A percentile compares a stretch with the other conserved stretches of the same genome.
These are phyloP conservation scores for Rhododendron molle DNA, from an alignment of 148 eudicot genomes.

Conservation along the genomic window DNA sequence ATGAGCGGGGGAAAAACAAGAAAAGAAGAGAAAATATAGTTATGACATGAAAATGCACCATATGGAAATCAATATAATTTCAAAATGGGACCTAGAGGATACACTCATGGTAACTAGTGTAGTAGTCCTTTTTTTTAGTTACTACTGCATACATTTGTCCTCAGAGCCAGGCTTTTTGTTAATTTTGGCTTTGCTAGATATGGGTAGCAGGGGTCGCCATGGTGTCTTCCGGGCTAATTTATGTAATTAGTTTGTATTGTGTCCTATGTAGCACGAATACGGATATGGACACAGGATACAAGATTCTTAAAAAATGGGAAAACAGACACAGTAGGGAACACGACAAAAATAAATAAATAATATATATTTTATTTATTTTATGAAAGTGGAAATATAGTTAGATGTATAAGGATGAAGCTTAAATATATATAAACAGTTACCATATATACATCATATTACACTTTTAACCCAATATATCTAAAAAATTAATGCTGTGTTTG, in stretches of 20 bases:
- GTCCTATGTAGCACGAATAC: background rate
- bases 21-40: background rate
- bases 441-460: no score
- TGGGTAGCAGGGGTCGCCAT: background rate
- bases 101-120: background rate
- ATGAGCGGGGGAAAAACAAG: slow-evolving; percentile 3
- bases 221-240: background rate
- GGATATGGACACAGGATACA: no score
- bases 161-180: background rate
- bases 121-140: no score
- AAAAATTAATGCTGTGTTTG: no score
- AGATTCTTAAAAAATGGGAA: no score
- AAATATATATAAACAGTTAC: no score
- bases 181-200: background rate
- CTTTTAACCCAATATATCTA: no score
- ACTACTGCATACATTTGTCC: background rate
- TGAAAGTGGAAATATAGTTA: no score
- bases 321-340: no score
- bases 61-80: background rate
- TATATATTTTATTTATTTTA: no score
- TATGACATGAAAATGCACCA: background rate
- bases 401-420: no score
- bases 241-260: background rate
- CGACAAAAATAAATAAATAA: no score
- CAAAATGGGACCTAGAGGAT: background rate